These are phyloP conservation scores for Adansonia gregorii DNA, from an alignment of 441 rosid species.

Conservation along the genomic window DNA sequence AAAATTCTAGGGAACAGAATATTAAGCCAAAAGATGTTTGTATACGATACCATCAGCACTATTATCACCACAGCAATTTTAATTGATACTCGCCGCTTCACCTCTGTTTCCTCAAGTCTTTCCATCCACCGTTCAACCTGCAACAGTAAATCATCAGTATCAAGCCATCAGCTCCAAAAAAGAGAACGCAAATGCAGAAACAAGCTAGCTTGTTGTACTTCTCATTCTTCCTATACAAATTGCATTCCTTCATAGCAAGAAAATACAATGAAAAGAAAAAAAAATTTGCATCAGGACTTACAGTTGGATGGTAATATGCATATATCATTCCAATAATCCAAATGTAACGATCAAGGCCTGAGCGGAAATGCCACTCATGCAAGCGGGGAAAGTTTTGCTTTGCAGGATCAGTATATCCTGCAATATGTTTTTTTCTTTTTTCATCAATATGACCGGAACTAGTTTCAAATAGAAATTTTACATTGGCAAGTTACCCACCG, in stretches of 20 bases:
- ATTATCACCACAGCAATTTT: conserved; percentile 49
- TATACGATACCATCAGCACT: conserved; percentile 47
- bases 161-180: conserved; percentile 9
- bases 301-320: conserved; percentile 83
- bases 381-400: conserved; percentile 59
- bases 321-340: conserved; percentile 85
- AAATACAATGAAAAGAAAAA: neutral
- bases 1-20: neutral
- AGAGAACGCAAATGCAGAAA: neutral
- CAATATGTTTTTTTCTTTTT: conserved; percentile 22
- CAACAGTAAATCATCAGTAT: conserved; percentile 25
- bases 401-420: conserved; percentile 76
- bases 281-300: conserved; percentile 38
- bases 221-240: conserved; percentile 29
- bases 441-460: conserved; percentile 9
- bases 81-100: conserved; percentile 49
- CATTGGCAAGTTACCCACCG: conserved; percentile 48
- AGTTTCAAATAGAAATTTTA: conserved; percentile 26
- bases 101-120: conserved; percentile 72
- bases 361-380: conserved; percentile 88
- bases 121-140: conserved; percentile 88
- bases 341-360: conserved; percentile 83
- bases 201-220: neutral
- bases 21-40: neutral
- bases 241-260: neutral